Percentiles rank a stretch among this genome's conserved stretches.
These are phyloP conservation scores for Colletotrichum sp. DNA, from an alignment of 2,329 filamentous ascomycete genomes.

Conservation along the genomic window DNA sequence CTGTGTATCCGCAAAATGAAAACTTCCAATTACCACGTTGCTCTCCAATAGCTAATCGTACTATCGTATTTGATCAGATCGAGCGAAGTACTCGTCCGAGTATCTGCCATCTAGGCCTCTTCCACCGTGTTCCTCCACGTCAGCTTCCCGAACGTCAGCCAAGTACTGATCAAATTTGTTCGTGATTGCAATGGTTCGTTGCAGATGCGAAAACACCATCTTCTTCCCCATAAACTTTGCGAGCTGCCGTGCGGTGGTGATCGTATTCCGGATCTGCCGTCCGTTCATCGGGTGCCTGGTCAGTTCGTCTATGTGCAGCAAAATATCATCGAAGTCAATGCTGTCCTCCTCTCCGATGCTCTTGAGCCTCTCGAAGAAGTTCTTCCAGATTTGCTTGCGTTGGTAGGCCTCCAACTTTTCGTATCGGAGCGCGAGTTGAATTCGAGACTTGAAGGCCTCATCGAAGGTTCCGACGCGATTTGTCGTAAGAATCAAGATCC, in stretches of 20 bases:
- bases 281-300: not conserved
- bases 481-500: conserved; percentile 46
- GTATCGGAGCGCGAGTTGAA: conserved; percentile 26
- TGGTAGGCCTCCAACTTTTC: not conserved
- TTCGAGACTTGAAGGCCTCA: conserved; percentile 43
- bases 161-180: not conserved
- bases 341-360: not conserved
- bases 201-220: not conserved
- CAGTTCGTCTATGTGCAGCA: not conserved
- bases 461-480: conserved; percentile 43
- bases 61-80: not conserved
- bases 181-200: not conserved
- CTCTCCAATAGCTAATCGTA: not conserved
- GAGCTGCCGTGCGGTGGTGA: not conserved
- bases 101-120: not conserved
- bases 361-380: not conserved
- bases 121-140: not conserved
- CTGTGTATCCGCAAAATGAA: too few species aligned
- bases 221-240: not conserved
- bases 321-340: not conserved
- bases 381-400: not conserved
- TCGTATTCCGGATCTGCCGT: not conserved
- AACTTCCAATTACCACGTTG: too few species aligned
- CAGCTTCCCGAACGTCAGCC: not conserved
- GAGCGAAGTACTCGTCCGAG: not conserved